phyloP scores from a whole-genome alignment of 176 grass and related monocot species.

The Canna indica region DNA sequence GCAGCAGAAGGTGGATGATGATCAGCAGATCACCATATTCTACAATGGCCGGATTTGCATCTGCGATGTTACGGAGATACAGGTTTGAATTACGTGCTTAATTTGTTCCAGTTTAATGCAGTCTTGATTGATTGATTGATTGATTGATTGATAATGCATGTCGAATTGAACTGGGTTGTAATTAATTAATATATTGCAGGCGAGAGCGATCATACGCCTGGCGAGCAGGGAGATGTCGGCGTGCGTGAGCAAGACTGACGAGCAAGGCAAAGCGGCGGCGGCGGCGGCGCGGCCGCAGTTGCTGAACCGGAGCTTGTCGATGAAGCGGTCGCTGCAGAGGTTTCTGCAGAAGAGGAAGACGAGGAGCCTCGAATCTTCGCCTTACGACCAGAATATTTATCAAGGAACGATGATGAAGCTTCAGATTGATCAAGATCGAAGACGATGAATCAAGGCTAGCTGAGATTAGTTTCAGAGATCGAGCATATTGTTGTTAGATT shows the following conservation, averaged over 20 bases:
- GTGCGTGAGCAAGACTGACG: not conserved
- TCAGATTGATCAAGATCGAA: no score
- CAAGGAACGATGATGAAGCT: no score
- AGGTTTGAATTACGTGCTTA: not conserved
- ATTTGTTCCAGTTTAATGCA: no score
- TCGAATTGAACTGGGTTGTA: no score
- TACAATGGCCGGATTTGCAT: constrained; percentile 1
- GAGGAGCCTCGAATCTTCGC: not conserved
- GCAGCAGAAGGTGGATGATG: not conserved
- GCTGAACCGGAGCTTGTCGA: constrained; percentile 4
- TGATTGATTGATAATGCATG: no score
- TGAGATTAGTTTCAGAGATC: no score
- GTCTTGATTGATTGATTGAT: no score
- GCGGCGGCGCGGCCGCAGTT: not conserved
- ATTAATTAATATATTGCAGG: no score
- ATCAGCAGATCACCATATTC: not conserved
- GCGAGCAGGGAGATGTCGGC: not conserved
- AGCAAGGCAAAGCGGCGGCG: no score
- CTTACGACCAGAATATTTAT: not conserved
- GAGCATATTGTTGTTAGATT: no score
- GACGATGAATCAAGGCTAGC: no score
- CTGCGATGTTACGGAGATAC: not conserved
- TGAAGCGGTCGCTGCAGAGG: constrained; percentile 8
- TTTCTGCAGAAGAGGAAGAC: constrained; percentile 15
- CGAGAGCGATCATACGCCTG: constrained; percentile 4